Conservation (phyloP, 176 grass and related monocot genomes). For the Cenchrus fungigraminus region DNA sequence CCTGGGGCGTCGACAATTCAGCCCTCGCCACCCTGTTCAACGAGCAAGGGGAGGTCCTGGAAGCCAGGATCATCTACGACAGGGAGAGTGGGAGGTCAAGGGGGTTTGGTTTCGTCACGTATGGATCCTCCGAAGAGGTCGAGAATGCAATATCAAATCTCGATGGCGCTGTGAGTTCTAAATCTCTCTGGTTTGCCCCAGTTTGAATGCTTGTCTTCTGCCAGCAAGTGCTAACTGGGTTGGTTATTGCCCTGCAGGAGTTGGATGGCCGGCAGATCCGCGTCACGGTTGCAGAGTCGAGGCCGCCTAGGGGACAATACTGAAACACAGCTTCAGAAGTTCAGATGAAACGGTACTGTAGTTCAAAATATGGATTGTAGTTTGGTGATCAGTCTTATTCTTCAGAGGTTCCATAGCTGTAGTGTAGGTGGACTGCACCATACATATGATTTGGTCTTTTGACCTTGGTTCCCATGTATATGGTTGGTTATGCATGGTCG, state of each 20-base stretch:
- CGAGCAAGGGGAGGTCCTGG: conserved; percentile 72
- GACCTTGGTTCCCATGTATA: background rate
- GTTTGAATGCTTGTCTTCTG: background rate
- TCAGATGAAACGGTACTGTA: no score
- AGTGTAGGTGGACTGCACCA: background rate
- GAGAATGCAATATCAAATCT: conserved; percentile 74
- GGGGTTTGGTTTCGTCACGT: conserved; percentile 91
- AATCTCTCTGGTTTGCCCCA: background rate
- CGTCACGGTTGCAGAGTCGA: conserved; percentile 63
- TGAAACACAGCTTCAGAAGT: conserved; percentile 31
- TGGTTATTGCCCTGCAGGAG: conserved; percentile 49
- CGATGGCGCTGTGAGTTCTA: conserved; percentile 70
- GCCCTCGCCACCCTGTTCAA: conserved; percentile 73
- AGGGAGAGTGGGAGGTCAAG: conserved; percentile 82
- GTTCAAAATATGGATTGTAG: background rate
- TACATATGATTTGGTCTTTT: conserved; percentile 15
- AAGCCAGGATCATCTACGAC: conserved; percentile 77
- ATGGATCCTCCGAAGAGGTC: conserved; percentile 57
- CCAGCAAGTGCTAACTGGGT: background rate
- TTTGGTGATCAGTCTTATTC: background rate
- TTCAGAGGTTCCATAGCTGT: background rate
- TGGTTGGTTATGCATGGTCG: background rate
- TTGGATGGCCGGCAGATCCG: conserved; percentile 74
- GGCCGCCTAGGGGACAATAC: conserved; percentile 55
- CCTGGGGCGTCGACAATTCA: conserved; percentile 79